Evolutionary conservation across 2,329 filamentous ascomycete species (phyloP).

Genomic region (Neonectria faginata): DNA sequence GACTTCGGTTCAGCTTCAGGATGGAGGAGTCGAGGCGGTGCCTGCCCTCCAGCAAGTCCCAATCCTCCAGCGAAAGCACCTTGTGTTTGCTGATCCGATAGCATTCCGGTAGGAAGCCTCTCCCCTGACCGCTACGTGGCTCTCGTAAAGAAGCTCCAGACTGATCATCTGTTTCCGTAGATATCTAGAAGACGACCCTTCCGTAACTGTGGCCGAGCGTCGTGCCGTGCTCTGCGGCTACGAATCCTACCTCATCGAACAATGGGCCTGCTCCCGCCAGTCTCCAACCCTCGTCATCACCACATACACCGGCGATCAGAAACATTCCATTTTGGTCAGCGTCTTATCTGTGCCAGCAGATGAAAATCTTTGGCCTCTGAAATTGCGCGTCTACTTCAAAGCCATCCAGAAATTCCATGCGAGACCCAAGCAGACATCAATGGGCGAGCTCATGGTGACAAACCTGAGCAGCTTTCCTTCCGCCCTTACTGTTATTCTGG

Average conservation of each 20-base stretch:
- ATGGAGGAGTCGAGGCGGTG: conserved; percentile 31
- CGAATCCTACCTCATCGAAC: conserved; percentile 93
- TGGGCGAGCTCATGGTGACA: conserved; percentile 92
- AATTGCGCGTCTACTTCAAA: conserved; percentile 85
- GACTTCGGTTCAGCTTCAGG: conserved; percentile 18
- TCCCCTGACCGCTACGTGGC: not conserved
- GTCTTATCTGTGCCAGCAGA: conserved; percentile 86
- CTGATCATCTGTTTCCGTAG: conserved; percentile 49
- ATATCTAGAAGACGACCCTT: conserved; percentile 87
- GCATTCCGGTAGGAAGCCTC: conserved; percentile 62
- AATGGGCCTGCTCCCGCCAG: conserved; percentile 94
- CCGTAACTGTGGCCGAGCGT: conserved; percentile 79
- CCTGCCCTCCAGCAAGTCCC: conserved; percentile 26
- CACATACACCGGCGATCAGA: conserved; percentile 89
- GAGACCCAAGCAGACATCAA: conserved; percentile 80
- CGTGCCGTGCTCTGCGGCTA: conserved; percentile 81
- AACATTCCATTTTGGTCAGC: conserved; percentile 81
- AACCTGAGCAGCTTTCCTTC: conserved; percentile 94
- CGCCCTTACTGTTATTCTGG: conserved; percentile 88
- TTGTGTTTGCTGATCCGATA: conserved; percentile 70
- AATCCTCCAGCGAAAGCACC: conserved; percentile 52
- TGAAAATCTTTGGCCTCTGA: conserved; percentile 81
- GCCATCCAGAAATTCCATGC: conserved; percentile 89
- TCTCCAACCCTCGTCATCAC: conserved; percentile 93
- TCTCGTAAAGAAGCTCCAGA: not conserved